Evolutionary conservation across 2,329 filamentous ascomycete species (phyloP), one percentile per base, ranked within the genome.

Genomic region (Macroventuria anomochaeta): DNA sequence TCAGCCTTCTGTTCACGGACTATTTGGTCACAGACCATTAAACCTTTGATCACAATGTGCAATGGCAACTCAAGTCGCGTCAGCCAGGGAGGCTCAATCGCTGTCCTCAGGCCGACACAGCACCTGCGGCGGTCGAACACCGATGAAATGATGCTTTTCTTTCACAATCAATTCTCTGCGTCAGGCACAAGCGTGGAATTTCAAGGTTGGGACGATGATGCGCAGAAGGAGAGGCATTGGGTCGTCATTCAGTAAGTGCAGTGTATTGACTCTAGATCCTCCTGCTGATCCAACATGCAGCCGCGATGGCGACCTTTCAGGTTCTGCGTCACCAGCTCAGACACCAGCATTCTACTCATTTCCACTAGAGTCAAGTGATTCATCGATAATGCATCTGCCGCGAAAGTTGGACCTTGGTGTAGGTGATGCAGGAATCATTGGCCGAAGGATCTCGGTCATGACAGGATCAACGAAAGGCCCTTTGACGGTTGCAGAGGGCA

Each of bases 21-120:
- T n/a, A n/a, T n/a, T n/a, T n/a, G n/a, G n/a, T n/a, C n/a, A n/a
- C n/a, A n/a, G n/a, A n/a, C n/a, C n/a, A n/a, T n/a, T n/a, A n/a
- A n/a, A n/a, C n/a, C n/a, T n/a, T n/a, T 4, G 12, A 10, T 36
- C 7, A 20, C 37, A 15, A 49, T 51, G 37, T 47, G 46, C 31
- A 48, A 54, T 36, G 71, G 69, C 32, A 31, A 46, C 18, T 73
- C 70, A 8, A 59, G 57, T 7, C 65, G 70, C 34, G 42, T 59
- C 7, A 69, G 65, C 31, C 70, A 73, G 55, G 71, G 71, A n/a
- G 71, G 71, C 26, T 69, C 70, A 1, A 71, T 74, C n/a, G 71
- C 71, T 12, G 64, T 73, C 1, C 60, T 74, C 1, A 64, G 58
- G 10, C 64, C 68, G 13, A 61, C 57, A 15, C 47, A 47, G 10